A percentile compares a stretch with the other conserved stretches of the same genome.
phyloP scores from a whole-genome alignment of 2,329 filamentous ascomycete species.

The Fusarium protoensiforme region DNA sequence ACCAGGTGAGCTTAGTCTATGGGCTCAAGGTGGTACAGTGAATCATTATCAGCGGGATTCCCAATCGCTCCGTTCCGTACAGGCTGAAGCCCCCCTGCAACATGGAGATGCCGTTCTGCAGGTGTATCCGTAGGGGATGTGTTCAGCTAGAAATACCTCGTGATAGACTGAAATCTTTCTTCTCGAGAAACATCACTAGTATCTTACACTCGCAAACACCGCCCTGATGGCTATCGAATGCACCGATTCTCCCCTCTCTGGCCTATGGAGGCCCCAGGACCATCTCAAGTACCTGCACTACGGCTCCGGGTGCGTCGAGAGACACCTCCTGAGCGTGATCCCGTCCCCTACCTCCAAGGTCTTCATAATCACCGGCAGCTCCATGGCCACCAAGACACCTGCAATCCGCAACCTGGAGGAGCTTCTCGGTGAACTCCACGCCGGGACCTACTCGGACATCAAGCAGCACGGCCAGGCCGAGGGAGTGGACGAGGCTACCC shows the following conservation, averaged over 20 bases:
- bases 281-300: slow-evolving; percentile 34
- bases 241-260: slow-evolving; percentile 23
- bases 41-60: slow-evolving; percentile 17
- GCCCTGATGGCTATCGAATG: slow-evolving; percentile 24
- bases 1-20: slow-evolving; percentile 31
- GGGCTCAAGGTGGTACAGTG: slow-evolving; percentile 24
- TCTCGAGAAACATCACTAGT: not conserved
- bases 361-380: slow-evolving; percentile 31
- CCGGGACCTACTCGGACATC: slow-evolving; percentile 23
- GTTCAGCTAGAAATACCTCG: slow-evolving; percentile 29
- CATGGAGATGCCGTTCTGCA: slow-evolving; percentile 6
- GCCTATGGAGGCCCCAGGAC: slow-evolving; percentile 31
- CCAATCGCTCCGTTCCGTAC: not conserved
- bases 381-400: slow-evolving; percentile 22
- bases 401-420: slow-evolving; percentile 18
- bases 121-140: not conserved
- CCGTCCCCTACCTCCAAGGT: slow-evolving; percentile 26
- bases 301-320: slow-evolving; percentile 30
- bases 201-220: not conserved
- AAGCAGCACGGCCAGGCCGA: slow-evolving; percentile 31
- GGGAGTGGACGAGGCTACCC: slow-evolving; percentile 21
- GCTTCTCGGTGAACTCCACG: slow-evolving; percentile 18
- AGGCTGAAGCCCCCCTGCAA: not conserved
- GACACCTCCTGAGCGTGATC: slow-evolving; percentile 22
- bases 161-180: not conserved